Conservation (phyloP, 345 rosid species). For the Lepidium sativum region DNA sequence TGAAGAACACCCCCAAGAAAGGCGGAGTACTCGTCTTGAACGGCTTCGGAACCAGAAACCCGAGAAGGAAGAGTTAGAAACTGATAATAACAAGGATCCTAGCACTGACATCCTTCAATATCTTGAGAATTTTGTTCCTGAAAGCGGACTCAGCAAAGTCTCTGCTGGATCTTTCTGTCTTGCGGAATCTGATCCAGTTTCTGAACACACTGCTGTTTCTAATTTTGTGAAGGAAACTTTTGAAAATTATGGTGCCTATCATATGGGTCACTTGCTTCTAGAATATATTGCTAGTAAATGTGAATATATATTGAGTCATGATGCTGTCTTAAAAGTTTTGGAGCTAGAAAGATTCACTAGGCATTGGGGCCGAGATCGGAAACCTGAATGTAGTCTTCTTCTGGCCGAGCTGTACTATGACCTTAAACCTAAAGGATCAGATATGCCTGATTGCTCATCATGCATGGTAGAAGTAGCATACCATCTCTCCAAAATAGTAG, state of each 20-base stretch:
- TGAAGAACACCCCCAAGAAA: conserved; percentile 88
- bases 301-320: conserved; percentile 33
- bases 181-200: conserved; percentile 33
- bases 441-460: conserved; percentile 41
- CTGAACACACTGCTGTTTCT: conserved; percentile 42
- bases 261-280: conserved; percentile 82
- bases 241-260: conserved; percentile 80
- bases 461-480: conserved; percentile 63
- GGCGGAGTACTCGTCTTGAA: conserved; percentile 95
- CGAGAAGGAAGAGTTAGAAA: conserved; percentile 74
- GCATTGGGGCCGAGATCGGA: conserved; percentile 76
- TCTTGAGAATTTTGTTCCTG: conserved; percentile 60
- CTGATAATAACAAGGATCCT: conserved; percentile 47
- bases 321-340: conserved; percentile 51
- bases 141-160: conserved; percentile 21
- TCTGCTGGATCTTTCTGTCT: conserved; percentile 32
- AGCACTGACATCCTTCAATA: conserved; percentile 56
- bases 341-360: conserved; percentile 84
- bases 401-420: conserved; percentile 87
- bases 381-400: conserved; percentile 79
- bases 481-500: conserved; percentile 85
- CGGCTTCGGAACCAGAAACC: conserved; percentile 94
- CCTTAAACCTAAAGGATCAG: conserved; percentile 46
- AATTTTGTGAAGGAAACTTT: conserved; percentile 57
- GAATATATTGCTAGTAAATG: conserved; percentile 51